Evolutionary conservation across 2,329 filamentous ascomycete genomes (phyloP).

Genomic region (Lecanoromycetidae sp.): DNA sequence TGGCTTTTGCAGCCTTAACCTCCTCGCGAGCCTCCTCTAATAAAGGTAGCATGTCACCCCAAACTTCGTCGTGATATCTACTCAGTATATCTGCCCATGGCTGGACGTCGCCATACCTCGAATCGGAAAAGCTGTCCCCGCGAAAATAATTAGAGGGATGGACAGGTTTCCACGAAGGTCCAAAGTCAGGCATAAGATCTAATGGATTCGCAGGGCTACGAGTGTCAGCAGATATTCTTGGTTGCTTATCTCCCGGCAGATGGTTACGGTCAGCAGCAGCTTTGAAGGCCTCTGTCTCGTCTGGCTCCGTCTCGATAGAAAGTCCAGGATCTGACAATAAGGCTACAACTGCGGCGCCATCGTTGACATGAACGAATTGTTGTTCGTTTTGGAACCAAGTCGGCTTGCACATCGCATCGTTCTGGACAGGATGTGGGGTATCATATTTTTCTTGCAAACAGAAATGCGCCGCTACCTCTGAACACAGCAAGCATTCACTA

Average conservation of each 20-base stretch:
- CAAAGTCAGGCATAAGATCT: conserved; percentile 9
- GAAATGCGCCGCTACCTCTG: too few species aligned
- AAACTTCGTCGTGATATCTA: conserved; percentile 18
- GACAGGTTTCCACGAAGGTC: neutral
- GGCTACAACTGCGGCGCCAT: conserved; percentile 18
- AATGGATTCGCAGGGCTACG: neutral
- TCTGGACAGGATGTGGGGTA: too few species aligned
- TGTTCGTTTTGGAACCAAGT: neutral
- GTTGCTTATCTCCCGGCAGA: neutral
- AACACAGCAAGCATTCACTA: too few species aligned
- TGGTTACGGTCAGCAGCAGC: neutral
- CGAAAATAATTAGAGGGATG: neutral
- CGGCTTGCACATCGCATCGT: neutral
- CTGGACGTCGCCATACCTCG: neutral
- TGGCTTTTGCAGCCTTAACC: neutral
- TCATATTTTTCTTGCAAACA: too few species aligned
- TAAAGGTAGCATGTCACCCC: conserved; percentile 15
- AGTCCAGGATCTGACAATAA: conserved; percentile 14
- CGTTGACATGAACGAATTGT: neutral
- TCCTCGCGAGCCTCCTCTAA: conserved; percentile 14
- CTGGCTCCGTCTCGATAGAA: conserved; percentile 6
- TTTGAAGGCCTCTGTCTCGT: neutral
- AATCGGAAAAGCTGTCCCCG: neutral
- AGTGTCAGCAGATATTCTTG: neutral
- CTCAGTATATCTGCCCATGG: conserved; percentile 15